Evolutionary conservation across 2,329 filamentous ascomycete genomes (phyloP).

Genomic region (Fusarium sororula): DNA sequence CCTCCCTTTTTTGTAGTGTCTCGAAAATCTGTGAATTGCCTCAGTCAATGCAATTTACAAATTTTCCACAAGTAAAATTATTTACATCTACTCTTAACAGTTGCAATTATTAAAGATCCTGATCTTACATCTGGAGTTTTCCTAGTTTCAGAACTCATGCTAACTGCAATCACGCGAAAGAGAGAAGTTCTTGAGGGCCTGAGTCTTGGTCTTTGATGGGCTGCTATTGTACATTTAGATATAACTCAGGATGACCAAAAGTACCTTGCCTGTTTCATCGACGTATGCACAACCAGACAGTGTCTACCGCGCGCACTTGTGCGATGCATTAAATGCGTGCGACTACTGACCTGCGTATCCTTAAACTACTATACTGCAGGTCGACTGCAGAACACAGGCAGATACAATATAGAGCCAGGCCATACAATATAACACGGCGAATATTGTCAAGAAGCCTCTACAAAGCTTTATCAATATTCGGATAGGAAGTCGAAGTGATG

Average conservation of each 20-base stretch:
- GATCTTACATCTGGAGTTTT: neutral
- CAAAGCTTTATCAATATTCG: neutral
- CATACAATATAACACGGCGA: constrained; percentile 58
- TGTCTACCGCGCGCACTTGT: constrained; percentile 49
- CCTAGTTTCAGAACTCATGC: neutral
- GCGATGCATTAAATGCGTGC: constrained; percentile 49
- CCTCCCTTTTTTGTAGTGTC: too few relatives aligned
- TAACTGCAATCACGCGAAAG: neutral
- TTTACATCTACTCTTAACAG: fast-evolving
- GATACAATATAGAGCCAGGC: constrained; percentile 54
- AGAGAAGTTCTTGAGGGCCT: constrained; percentile 7
- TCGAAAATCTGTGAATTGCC: fast-evolving
- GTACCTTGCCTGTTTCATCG: constrained; percentile 48
- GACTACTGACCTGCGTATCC: constrained; percentile 55
- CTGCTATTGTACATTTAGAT: neutral
- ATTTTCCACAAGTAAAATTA: fast-evolving
- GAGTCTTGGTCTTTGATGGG: constrained; percentile 29
- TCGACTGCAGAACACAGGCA: fast-evolving
- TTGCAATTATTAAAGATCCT: fast-evolving
- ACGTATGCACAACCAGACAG: constrained; percentile 49
- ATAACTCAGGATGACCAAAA: fast-evolving
- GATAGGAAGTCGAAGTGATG: neutral
- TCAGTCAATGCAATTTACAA: neutral
- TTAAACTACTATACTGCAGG: constrained; percentile 46
- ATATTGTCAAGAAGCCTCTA: constrained; percentile 58